Percentiles rank a stretch among this genome's conserved stretches.
Conservation (phyloP, 2,329 filamentous ascomycete species). For the Fusarium marasasianum region DNA sequence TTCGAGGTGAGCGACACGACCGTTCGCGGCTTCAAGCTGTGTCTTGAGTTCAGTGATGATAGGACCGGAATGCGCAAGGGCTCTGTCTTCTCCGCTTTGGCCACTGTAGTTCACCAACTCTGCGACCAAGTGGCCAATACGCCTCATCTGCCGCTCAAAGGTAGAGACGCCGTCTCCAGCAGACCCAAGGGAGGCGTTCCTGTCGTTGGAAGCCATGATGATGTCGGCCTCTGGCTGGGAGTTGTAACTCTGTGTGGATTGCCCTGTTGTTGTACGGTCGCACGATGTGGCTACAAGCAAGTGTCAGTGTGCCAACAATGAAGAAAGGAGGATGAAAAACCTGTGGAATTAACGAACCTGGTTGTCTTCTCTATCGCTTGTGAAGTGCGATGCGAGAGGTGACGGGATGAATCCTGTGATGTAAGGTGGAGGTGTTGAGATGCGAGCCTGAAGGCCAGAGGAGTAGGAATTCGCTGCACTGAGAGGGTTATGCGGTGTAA, state of each 20-base stretch:
- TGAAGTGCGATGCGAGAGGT: neutral
- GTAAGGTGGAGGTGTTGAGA: neutral
- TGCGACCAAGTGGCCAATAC: accelerated
- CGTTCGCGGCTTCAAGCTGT: neutral
- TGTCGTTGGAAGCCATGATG: neutral
- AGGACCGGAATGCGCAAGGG: neutral
- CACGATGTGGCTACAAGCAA: neutral
- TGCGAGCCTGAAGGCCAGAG: accelerated
- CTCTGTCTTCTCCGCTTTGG: neutral
- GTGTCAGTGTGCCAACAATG: accelerated
- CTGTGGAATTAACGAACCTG: accelerated
- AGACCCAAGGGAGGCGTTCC: neutral
- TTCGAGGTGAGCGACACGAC: neutral
- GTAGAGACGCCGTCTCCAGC: neutral
- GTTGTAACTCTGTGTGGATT: accelerated
- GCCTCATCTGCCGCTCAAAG: accelerated
- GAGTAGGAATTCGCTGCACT: accelerated
- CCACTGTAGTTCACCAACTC: neutral
- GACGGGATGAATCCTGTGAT: neutral
- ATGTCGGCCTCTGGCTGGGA: accelerated
- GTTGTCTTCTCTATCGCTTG: neutral
- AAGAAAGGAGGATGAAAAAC: accelerated
- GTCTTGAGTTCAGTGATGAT: neutral
- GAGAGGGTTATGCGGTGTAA: accelerated
- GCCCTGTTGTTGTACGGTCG: neutral